Conservation (phyloP, 768 basidiomycete species). For the Roridomyces roridus region DNA sequence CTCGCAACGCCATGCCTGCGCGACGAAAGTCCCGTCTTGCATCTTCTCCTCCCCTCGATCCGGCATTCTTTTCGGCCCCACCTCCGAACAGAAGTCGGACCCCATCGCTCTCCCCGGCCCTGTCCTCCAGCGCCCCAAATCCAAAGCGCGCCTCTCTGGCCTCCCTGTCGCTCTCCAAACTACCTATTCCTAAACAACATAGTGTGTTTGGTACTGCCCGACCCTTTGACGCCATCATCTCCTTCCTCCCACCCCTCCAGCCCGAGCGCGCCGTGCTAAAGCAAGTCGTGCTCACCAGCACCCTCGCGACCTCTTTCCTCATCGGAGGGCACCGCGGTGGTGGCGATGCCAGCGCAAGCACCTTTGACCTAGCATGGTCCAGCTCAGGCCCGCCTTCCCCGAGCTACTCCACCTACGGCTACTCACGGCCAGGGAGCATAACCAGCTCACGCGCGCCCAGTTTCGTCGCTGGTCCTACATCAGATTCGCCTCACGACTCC, state of each 20-base stretch:
- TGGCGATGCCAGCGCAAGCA: not conserved
- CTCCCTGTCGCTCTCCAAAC: slow-evolving; percentile 4
- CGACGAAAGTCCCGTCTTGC: too few relatives aligned
- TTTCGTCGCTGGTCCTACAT: not conserved
- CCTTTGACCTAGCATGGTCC: too few relatives aligned
- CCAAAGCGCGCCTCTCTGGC: not conserved
- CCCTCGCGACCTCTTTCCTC: slow-evolving; percentile 16
- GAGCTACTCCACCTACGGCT: too few relatives aligned
- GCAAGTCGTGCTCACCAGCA: slow-evolving; percentile 47
- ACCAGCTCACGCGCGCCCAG: not conserved
- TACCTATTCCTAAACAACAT: not conserved
- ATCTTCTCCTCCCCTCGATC: not conserved
- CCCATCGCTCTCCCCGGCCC: too few relatives aligned
- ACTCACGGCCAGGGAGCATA: too few relatives aligned
- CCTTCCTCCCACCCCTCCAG: slow-evolving; percentile 44
- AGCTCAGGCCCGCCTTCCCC: not conserved
- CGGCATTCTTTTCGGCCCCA: not conserved
- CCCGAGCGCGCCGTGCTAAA: slow-evolving; percentile 51
- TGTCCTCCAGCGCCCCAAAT: too few relatives aligned
- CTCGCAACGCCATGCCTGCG: too few relatives aligned
- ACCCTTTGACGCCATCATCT: slow-evolving; percentile 49
- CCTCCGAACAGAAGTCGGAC: too few relatives aligned
- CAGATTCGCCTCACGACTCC: too few relatives aligned
- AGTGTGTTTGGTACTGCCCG: slow-evolving; percentile 13
- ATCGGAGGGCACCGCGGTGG: not conserved